Percentiles rank a stretch among this genome's conserved stretches.
Evolutionary conservation across 208 protist genomes (phyloP).

Genomic region (Trypanosoma rangeli): DNA sequence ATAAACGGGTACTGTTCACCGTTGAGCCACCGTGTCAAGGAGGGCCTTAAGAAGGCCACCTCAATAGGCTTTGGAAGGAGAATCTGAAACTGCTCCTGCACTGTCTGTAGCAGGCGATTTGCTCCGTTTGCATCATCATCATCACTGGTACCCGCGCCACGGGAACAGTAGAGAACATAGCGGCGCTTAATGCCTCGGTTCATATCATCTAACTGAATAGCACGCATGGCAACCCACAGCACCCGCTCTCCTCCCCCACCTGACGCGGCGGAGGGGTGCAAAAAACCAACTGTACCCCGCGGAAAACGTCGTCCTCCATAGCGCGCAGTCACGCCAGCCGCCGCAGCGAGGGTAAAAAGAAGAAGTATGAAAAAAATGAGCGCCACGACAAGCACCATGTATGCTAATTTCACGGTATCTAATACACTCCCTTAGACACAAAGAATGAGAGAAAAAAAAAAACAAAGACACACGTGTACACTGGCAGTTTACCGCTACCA

Average conservation of each 20-base stretch:
- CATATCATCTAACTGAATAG: constrained; percentile 56
- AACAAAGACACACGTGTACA: background rate
- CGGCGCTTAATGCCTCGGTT: constrained; percentile 33
- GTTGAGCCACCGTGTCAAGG: constrained; percentile 59
- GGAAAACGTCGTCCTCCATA: constrained; percentile 25
- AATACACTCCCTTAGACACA: background rate
- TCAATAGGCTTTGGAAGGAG: constrained; percentile 41
- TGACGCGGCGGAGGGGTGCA: constrained; percentile 89
- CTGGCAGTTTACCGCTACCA: background rate
- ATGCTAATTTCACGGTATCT: background rate
- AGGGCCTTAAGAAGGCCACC: constrained; percentile 62
- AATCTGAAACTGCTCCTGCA: constrained; percentile 78
- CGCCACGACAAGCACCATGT: background rate
- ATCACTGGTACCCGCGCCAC: constrained; percentile 27
- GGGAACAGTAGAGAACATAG: constrained; percentile 66
- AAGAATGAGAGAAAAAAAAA: background rate
- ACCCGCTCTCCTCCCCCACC: constrained; percentile 97
- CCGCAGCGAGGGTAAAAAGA: constrained; percentile 1
- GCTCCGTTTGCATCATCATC: constrained; percentile 14
- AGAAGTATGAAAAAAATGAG: background rate
- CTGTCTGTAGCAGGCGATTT: constrained; percentile 24
- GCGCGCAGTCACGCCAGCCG: constrained; percentile 1
- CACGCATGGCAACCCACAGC: constrained; percentile 89
- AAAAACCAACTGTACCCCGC: constrained; percentile 73
- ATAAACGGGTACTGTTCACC: constrained; percentile 69